These are phyloP conservation scores for Rhododendron griersonianum DNA, from an alignment of 148 eudicot genomes.

Conservation along the genomic window DNA sequence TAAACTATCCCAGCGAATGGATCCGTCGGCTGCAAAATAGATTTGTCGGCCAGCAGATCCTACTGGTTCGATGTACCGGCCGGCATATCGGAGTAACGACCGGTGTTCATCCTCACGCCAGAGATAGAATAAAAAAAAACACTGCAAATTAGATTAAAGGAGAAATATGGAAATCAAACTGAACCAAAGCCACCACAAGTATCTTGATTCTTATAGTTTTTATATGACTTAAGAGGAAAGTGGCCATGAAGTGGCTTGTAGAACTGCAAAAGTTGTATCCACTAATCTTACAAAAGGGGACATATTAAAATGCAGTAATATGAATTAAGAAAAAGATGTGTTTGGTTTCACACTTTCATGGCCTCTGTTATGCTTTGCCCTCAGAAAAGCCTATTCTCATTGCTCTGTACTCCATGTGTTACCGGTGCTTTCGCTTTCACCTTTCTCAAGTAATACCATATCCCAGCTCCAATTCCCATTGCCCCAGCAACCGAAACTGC, in stretches of 20 bases:
- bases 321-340: background rate
- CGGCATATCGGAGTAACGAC: too few species aligned
- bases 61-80: too few species aligned
- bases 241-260: background rate
- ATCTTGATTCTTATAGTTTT: background rate
- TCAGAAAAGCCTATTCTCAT: conserved; percentile 77
- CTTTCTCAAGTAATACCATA: conserved; percentile 68
- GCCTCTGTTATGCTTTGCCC: background rate
- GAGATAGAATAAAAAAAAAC: too few species aligned
- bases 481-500: conserved; percentile 77
- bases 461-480: conserved; percentile 77
- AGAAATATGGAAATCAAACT: too few species aligned
- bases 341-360: conserved; percentile 1
- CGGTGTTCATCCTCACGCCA: too few species aligned
- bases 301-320: too few species aligned
- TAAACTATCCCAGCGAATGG: too few species aligned
- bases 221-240: background rate
- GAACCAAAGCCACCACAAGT: background rate
- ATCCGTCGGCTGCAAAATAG: too few species aligned
- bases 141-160: too few species aligned
- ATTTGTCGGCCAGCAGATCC: too few species aligned
- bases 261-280: conserved; percentile 1
- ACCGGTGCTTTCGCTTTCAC: conserved; percentile 81
- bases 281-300: background rate
- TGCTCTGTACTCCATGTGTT: conserved; percentile 84